Evolutionary conservation across 2,329 filamentous ascomycete genomes (phyloP).

Genomic region (Aspergillus sp.): DNA sequence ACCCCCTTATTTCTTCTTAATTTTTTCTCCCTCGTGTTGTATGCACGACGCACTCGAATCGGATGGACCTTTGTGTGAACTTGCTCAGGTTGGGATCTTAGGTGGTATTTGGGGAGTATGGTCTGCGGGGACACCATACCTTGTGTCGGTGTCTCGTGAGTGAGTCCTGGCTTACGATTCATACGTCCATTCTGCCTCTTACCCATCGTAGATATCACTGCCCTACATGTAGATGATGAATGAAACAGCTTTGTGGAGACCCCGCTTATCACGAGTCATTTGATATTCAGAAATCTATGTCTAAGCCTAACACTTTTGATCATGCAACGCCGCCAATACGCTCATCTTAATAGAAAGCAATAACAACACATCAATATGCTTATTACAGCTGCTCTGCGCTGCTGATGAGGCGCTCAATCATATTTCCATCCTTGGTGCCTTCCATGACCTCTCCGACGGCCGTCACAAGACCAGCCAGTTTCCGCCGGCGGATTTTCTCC

Average conservation of each 20-base stretch:
- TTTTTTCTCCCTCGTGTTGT: too few species aligned
- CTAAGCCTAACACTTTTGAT: neutral
- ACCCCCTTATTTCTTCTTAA: neutral
- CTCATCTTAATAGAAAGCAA: neutral
- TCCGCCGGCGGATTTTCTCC: conserved; percentile 65
- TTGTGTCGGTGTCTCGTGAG: neutral
- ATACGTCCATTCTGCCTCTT: neutral
- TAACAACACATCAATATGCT: neutral
- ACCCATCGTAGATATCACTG: neutral
- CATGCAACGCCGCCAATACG: neutral
- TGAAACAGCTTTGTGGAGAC: neutral
- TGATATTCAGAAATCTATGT: neutral
- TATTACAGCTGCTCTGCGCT: conserved; percentile 33
- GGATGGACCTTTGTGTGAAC: neutral
- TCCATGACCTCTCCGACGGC: conserved; percentile 34
- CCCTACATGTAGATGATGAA: neutral
- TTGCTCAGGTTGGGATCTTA: too few species aligned
- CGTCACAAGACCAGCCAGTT: conserved; percentile 49
- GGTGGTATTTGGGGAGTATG: neutral
- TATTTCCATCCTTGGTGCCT: conserved; percentile 20
- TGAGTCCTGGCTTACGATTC: neutral
- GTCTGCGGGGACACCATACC: neutral
- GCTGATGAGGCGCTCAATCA: conserved; percentile 35
- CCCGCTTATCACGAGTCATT: neutral
- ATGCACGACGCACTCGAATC: neutral